A percentile compares a stretch with the other conserved stretches of the same genome.
phyloP scores from a whole-genome alignment of 1,284 basidiomycete genomes.

The Paramarasmius palmivorus region DNA sequence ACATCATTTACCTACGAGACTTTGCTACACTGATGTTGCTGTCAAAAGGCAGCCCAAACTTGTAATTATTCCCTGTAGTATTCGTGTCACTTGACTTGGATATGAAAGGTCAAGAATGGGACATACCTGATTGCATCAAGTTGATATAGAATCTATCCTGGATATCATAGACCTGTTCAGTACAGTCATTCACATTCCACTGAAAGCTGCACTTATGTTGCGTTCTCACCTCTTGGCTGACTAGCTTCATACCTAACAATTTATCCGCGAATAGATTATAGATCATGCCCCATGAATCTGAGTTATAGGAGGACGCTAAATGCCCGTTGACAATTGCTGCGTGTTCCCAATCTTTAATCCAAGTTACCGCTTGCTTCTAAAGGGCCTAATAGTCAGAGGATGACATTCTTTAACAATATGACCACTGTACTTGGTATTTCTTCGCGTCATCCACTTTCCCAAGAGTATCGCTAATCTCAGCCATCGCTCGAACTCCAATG shows the following conservation, averaged over 20 bases:
- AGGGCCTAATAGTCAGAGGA: neutral
- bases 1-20: neutral
- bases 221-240: neutral
- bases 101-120: neutral
- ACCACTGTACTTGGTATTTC: neutral
- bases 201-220: neutral
- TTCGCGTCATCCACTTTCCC: neutral
- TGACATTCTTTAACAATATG: no score
- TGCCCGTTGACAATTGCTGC: neutral
- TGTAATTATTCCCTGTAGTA: neutral
- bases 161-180: neutral
- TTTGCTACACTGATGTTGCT: neutral
- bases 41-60: neutral
- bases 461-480: slow-evolving; percentile 1
- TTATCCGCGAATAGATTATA: neutral
- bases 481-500: slow-evolving; percentile 11
- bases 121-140: neutral
- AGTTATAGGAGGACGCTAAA: neutral
- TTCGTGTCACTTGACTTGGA: neutral
- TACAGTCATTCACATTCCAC: neutral
- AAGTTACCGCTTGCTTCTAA: neutral
- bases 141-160: neutral
- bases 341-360: neutral
- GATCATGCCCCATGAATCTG: neutral
- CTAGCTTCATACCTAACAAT: neutral